Percentiles rank a stretch among this genome's conserved stretches.
These are phyloP conservation scores for Raddia guianensis DNA, from an alignment of 176 grass and related monocot species.

Conservation along the genomic window DNA sequence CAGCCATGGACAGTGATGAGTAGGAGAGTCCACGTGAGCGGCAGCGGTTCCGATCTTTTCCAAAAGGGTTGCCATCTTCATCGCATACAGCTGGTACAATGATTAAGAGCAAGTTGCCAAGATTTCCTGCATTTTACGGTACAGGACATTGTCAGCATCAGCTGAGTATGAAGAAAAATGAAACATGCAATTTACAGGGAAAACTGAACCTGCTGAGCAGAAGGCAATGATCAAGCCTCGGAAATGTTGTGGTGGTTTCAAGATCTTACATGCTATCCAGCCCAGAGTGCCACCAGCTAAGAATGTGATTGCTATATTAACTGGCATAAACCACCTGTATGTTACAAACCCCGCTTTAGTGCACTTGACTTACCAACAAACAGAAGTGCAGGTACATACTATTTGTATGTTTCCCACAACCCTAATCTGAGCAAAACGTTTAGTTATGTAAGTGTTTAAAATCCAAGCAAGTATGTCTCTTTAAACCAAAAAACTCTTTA, in stretches of 20 bases:
- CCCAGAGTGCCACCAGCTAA: conserved; percentile 64
- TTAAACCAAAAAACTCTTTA: background rate
- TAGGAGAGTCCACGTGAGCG: conserved; percentile 66
- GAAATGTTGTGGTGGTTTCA: conserved; percentile 66
- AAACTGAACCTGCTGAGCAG: conserved; percentile 64
- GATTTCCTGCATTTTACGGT: conserved; percentile 58
- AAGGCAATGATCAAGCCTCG: conserved; percentile 66
- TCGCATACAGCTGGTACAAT: conserved; percentile 74
- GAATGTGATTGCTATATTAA: conserved; percentile 84
- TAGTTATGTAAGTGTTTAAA: background rate
- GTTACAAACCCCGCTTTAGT: conserved; percentile 16
- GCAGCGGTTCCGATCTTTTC: conserved; percentile 42
- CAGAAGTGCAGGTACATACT: background rate
- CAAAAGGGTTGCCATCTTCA: conserved; percentile 78
- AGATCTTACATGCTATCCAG: conserved; percentile 66
- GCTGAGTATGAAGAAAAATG: background rate
- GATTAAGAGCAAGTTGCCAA: conserved; percentile 79
- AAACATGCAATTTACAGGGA: background rate
- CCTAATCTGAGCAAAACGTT: background rate
- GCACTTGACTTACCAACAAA: background rate
- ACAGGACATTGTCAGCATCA: background rate
- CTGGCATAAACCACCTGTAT: conserved; percentile 95
- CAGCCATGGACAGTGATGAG: conserved; percentile 90
- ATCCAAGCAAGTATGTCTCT: background rate
- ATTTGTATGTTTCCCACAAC: background rate